Evolutionary conservation across 2,329 filamentous ascomycete genomes (phyloP), one percentile per base, ranked within the genome.

Genomic region (Aspergillus arachidicola): DNA sequence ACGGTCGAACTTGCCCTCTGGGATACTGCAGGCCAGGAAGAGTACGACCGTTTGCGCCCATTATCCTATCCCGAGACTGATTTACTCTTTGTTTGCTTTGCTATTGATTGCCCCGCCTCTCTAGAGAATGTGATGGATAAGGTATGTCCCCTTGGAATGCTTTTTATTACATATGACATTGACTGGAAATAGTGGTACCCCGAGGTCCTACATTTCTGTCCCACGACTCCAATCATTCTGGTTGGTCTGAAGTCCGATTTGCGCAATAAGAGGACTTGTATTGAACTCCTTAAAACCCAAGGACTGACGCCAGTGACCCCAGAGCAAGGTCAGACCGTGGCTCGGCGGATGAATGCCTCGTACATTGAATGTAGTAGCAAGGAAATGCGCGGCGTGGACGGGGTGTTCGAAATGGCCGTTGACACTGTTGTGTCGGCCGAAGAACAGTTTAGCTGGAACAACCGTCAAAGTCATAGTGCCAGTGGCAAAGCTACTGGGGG

Each of bases 341-440:
- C 95, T 61, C 87, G 90, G 74, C 95, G 94, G 82, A 99, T 99
- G 95, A 89, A 89, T 67, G 95, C 95, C 14, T 86, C 89, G 74
- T 99, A 99, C 82, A 94, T 97, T 87, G 95, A 99, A 82, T 99
- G 95, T 85, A 97, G 93, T 77, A 96, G 93, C 80, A 98, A 98
- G 81, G 95, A 97, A 81, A 95, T 96, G 90, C 88, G 86, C 59
- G 95, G 95, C 61, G 94, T 99, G 53, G 93, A 98, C 77, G 94
- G 98, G 74, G 95, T 98, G 75, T 99, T 99, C 80, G 91, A 96
- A 78, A 85, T 88, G 66, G 95, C 95, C 61, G 94, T 99, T 75
- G 88, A 94, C 73, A 94, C 91, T 58, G 93, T 95, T 36, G 92
- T 99, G 32, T 88, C 90, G 69, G 92, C 93, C 72, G 92, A 93